Evolutionary conservation across 2,329 filamentous ascomycete species (phyloP), one percentile per base, ranked within the genome.

Genomic region (Dichotomopilus funicola): DNA sequence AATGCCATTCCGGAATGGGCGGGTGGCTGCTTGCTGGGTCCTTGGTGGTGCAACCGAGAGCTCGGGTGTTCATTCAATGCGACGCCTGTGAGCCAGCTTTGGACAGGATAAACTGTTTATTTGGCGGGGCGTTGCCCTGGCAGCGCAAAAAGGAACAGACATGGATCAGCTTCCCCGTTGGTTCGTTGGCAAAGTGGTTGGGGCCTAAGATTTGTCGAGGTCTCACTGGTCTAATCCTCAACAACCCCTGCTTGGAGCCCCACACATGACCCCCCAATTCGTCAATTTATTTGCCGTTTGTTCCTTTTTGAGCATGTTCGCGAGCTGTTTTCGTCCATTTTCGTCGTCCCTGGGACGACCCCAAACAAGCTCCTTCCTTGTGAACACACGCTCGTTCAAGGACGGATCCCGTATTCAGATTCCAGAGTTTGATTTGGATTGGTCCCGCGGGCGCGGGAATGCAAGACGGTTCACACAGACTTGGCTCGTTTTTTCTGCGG

Each of bases 51-150:
- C 49, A 51, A 50, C 57, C 57, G 49, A 19, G 37, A 55, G 53
- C 49, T 50, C 51, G 54, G 52, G 48, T 27, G 19, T 27, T 27
- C 19, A 27, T 44, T 49, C 51, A 52, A 59, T 59, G 53, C 51
- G 48, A 58, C 56, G 49, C 53, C 46, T 31, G 47, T 34, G 53
- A 56, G 36, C 59, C 54, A 52, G 33, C 59, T 55, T 53, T 45
- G 47, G 50, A 33, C 47, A 19, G 47, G 35, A 27, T 27, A 27
- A 40, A 13, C 49, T 61, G 59, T 61, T 63, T 61, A 57, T 63
- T 63, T 63, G 57, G 61, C 56, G 61, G 61, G 59, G 61, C 61
- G 61, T 63, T 63, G 61, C 59, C 40, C 53, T 56, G 58, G 60
- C 59, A 61, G 51, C 59, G 13, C 13, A 5, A 13, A 7, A n/a